Conservation (phyloP, 257 asterid genomes). For the Verbena officinalis region DNA sequence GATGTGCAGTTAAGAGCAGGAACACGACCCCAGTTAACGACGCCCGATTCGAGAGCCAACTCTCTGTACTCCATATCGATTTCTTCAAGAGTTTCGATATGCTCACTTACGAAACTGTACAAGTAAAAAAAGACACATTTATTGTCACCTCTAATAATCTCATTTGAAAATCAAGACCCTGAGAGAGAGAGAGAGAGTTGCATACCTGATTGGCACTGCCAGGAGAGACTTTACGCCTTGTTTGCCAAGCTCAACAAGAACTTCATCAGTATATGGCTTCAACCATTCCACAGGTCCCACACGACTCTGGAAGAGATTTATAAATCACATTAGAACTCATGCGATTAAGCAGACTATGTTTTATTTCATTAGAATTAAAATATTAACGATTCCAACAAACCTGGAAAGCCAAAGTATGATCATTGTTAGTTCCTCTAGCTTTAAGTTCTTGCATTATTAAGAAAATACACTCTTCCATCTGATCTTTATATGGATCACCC, state of each 20-base stretch:
- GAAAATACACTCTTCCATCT: constrained; percentile 93
- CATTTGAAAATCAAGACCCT: no score
- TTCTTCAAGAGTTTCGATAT: constrained; percentile 97
- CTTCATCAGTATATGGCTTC: constrained; percentile 97
- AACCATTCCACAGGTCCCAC: constrained; percentile 99
- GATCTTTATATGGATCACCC: constrained; percentile 91
- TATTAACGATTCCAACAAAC: constrained; percentile 37
- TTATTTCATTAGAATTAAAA: not conserved
- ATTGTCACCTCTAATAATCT: not conserved
- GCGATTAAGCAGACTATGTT: not conserved
- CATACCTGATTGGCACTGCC: constrained; percentile 91
- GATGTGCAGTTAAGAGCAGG: constrained; percentile 95
- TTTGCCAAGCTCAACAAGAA: constrained; percentile 91
- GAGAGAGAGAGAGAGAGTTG: constrained; percentile 8
- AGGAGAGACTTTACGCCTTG: constrained; percentile 85
- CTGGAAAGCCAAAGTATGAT: constrained; percentile 93
- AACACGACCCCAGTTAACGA: constrained; percentile 93
- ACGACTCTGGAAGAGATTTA: constrained; percentile 64
- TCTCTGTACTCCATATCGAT: constrained; percentile 95
- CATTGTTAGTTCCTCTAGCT: constrained; percentile 67
- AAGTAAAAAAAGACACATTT: not conserved
- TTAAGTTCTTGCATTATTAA: constrained; percentile 91
- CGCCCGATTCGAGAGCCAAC: constrained; percentile 85
- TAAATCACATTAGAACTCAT: not conserved
- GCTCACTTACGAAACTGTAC: constrained; percentile 97